Evolutionary conservation across 73 alveolate genomes (phyloP).

Genomic region (Paramecium tetraurelia): DNA sequence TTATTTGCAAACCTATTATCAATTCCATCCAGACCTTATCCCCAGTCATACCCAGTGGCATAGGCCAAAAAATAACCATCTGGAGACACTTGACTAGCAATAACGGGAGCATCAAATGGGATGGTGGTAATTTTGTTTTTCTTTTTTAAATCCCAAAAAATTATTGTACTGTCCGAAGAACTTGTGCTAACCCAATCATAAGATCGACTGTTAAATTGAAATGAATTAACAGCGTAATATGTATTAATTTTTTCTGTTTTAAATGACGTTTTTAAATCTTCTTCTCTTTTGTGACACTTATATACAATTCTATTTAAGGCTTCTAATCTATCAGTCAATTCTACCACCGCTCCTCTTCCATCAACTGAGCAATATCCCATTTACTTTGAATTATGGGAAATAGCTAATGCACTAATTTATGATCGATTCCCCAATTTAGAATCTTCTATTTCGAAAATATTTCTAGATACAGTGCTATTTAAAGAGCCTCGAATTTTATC

Average conservation of each 20-base stretch:
- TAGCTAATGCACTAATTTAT: not conserved
- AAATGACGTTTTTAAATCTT: not conserved
- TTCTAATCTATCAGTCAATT: not conserved
- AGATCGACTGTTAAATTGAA: not conserved
- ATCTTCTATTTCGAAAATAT: not conserved
- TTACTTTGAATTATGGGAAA: not conserved
- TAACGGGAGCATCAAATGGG: not conserved
- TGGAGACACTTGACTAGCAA: constrained; percentile 34
- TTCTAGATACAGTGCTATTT: not conserved
- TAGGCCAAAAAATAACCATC: constrained; percentile 6
- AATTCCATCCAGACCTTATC: constrained; percentile 18
- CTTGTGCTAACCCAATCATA: not conserved
- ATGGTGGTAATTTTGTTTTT: not conserved
- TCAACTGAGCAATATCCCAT: constrained; percentile 51
- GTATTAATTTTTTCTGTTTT: not conserved
- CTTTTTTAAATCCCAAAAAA: constrained; percentile 40
- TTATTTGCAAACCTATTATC: not conserved
- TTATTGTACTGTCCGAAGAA: constrained; percentile 16
- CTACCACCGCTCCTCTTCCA: constrained; percentile 26
- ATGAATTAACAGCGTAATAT: not conserved
- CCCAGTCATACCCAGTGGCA: constrained; percentile 12
- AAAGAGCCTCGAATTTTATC: not conserved
- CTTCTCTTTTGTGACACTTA: not conserved
- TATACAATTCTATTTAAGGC: not conserved
- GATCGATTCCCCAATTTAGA: not conserved